Conservation (phyloP, 2,329 filamentous ascomycete genomes). For the Fusarium drepaniforme region DNA sequence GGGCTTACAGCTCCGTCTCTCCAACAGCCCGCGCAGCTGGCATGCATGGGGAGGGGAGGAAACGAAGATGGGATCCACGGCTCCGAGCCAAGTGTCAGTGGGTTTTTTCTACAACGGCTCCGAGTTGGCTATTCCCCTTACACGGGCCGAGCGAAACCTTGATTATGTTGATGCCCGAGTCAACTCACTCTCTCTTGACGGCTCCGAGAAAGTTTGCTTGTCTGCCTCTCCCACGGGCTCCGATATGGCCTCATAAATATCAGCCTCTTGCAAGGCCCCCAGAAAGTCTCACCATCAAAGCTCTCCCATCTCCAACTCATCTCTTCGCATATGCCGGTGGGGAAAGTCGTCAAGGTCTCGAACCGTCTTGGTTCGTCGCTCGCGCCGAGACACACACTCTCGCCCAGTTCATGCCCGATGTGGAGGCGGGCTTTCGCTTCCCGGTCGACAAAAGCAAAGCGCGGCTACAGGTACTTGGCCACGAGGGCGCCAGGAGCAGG, state of each 20-base stretch:
- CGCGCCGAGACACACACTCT: slow-evolving; percentile 16
- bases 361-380: slow-evolving; percentile 24
- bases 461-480: background rate
- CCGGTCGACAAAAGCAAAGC: slow-evolving; percentile 1
- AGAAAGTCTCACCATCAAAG: background rate
- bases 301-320: background rate
- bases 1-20: slow-evolving; percentile 2
- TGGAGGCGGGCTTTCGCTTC: slow-evolving; percentile 12
- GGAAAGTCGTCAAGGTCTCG: slow-evolving; percentile 7
- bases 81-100: slow-evolving; percentile 4
- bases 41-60: background rate
- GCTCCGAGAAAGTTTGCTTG: background rate
- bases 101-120: slow-evolving; percentile 17
- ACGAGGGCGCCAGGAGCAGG: background rate
- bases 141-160: background rate
- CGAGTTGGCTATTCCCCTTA: slow-evolving; percentile 1
- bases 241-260: background rate
- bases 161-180: background rate
- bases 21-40: background rate
- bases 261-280: background rate
- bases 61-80: slow-evolving; percentile 1
- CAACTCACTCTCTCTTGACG: background rate
- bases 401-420: slow-evolving; percentile 22
- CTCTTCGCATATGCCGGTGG: slow-evolving; percentile 1
- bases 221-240: background rate